Evolutionary conservation across 169 alveolate genomes (phyloP).

Genomic region (Theileria sp.): DNA sequence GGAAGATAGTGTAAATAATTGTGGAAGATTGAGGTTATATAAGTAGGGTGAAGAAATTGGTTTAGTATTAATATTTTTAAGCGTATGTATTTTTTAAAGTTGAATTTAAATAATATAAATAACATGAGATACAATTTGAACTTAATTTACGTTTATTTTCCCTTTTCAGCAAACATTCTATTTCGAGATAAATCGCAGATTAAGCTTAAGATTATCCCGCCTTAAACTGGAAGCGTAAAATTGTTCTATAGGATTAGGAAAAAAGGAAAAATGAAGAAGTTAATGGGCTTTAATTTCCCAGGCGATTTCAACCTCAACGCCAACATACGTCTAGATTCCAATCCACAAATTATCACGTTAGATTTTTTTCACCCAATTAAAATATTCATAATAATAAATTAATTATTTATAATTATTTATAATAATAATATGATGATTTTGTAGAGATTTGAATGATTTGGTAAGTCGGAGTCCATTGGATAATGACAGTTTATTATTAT

Average conservation of each 20-base stretch:
- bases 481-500: constrained; percentile 17
- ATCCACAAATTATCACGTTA: background rate
- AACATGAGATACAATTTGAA: background rate
- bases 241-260: background rate
- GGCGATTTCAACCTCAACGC: background rate
- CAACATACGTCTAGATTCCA: background rate
- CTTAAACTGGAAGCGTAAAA: no score
- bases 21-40: no score
- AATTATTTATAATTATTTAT: no score
- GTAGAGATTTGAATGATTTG: constrained; percentile 33
- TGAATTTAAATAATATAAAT: no score
- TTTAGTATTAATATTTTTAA: no score
- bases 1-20: no score
- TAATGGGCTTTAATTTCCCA: background rate
- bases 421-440: no score
- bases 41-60: background rate
- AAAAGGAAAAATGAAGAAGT: background rate
- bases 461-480: background rate
- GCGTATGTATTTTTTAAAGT: background rate
- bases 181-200: background rate
- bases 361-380: background rate
- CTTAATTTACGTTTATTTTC: background rate
- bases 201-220: background rate
- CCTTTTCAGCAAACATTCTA: background rate
- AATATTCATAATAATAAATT: no score